Evolutionary conservation across 768 basidiomycete species (phyloP).

Genomic region (Amanita pallidorosea): DNA sequence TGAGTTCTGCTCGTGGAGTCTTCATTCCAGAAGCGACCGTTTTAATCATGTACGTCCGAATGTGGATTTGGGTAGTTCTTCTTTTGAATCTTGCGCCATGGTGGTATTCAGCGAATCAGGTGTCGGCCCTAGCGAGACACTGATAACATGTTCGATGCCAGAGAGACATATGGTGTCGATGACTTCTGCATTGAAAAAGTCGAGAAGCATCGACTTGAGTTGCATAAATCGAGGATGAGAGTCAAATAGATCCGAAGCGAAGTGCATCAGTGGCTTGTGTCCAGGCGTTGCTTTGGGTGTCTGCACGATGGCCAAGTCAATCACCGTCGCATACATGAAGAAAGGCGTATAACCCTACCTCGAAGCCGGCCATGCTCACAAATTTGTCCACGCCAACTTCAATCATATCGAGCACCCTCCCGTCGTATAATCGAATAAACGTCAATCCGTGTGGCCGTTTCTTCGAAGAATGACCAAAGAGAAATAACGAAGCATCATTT

Average conservation of each 20-base stretch:
- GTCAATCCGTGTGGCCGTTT: constrained; percentile 86
- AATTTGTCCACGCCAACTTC: constrained; percentile 85
- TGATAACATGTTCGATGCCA: constrained; percentile 83
- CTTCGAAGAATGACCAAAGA: constrained; percentile 87
- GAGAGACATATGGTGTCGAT: constrained; percentile 76
- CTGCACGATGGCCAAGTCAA: constrained; percentile 26
- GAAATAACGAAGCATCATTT: constrained; percentile 89
- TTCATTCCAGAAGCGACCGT: constrained; percentile 70
- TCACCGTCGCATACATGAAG: background rate
- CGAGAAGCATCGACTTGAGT: constrained; percentile 83
- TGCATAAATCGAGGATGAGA: constrained; percentile 88
- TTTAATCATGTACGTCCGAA: constrained; percentile 75
- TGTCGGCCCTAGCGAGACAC: constrained; percentile 62
- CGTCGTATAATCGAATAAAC: constrained; percentile 80
- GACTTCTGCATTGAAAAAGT: constrained; percentile 83
- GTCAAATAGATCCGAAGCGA: constrained; percentile 92
- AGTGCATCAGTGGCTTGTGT: constrained; percentile 88
- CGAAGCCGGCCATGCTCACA: constrained; percentile 71
- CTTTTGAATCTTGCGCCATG: constrained; percentile 25
- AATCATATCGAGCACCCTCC: constrained; percentile 85
- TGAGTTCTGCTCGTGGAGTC: constrained; percentile 72
- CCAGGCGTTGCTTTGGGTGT: constrained; percentile 84
- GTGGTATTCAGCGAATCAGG: constrained; percentile 41
- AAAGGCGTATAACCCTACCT: constrained; percentile 37
- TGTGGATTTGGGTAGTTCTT: constrained; percentile 68